Evolutionary conservation across 192 early-diverging fungal genomes (phyloP), one percentile per base, ranked within the genome.

Genomic region (Backusella morwellensis): DNA sequence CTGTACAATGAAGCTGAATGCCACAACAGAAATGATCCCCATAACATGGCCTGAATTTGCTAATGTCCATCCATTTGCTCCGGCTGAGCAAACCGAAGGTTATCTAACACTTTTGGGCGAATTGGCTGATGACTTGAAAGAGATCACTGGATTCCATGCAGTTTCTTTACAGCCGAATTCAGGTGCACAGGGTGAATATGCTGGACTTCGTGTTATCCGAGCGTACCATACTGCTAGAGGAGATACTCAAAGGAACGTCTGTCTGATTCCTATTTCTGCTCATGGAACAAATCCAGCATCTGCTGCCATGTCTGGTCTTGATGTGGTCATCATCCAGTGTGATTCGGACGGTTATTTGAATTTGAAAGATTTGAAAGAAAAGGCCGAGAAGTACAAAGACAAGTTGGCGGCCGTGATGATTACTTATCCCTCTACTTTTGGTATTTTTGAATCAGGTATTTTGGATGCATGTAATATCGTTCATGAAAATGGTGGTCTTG

Each of bases 1-100:
- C 44, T 99, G 98, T 89, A 99, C 98, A 74, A 99, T 99, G 98
- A 98, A 99, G 91, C 88, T 99, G 19, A 99, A 99, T 78, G 97
- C 97, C 40, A 98, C 98, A 54, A 95, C 95, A 21, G 96, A 99
- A 88, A 98, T 99, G 95, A 99, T 99, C 78, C 98, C 98, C 14
- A 91, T 99, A 44, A 98, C 98, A 21, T 98, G 96, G 95, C 96
- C 98, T 38, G 97, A 98, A 80, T 97, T 99, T 80, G 90, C 89
- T 74, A 89, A 91, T 82, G 92, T 99, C 68, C 98, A 99, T 85
- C 98, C 98, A 68, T 99, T 99, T 80, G 97, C 94, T 12, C 97
- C 98, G 34, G 77, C 85, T 52, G 93, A 97, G 70, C 98, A 98
- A 85, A 91, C 96, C 14, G 89, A 90, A 68, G 98, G 98, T 38